Base-by-base conservation (phyloP, 306 rosid genomes). In the Gastrolobium bilobum region DNA sequence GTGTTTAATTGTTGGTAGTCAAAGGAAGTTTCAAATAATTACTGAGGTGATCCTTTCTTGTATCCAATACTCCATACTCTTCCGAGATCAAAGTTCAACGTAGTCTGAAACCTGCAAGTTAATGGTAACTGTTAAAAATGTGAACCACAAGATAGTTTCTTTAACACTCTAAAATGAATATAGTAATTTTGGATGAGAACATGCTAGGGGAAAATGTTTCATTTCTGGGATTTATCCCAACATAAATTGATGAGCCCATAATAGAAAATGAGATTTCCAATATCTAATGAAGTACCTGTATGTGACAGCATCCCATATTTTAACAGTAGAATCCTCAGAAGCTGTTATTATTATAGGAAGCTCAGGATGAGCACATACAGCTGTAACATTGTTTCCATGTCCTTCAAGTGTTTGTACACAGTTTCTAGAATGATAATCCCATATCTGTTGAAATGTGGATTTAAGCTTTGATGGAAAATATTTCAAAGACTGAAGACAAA, bases 51-150 rank as follows among this genome's bases (percentile, higher is more conserved):
- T 81, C 92, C 90, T 79, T 88, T 79, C 56, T 62, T 77, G 78
- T 66, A 78, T 79, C 81, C 93, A 59, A 89, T 68, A 10, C 81
- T 73, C 97, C 93, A 91, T n/a, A 89, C 90, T 77, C 92, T 89
- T 78, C 76, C 86, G 8, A 91, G 89, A 79, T 51, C 85, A 77
- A 71, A 87, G 53, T 81, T 71, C 71, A 87, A 64, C 1, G 84
- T 80, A 61, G 37, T 78, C 37, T 80, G 79, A 31, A 87, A 88
- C 79, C 93, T 89, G 79, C 56, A 83, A 75, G 43, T 72, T 50
- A 35, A 29, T 13, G 42, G 3, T 51, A 57, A 75, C 31, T 4
- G 26, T 43, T 35, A 76, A 56, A 40, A 33, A 11, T 75, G 44
- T 63, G 26, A 11, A 43, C 13, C 5, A 73, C n/a, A 39, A 53